Conservation (phyloP, 495 filamentous ascomycete species). For the Annulohypoxylon moriforme region DNA sequence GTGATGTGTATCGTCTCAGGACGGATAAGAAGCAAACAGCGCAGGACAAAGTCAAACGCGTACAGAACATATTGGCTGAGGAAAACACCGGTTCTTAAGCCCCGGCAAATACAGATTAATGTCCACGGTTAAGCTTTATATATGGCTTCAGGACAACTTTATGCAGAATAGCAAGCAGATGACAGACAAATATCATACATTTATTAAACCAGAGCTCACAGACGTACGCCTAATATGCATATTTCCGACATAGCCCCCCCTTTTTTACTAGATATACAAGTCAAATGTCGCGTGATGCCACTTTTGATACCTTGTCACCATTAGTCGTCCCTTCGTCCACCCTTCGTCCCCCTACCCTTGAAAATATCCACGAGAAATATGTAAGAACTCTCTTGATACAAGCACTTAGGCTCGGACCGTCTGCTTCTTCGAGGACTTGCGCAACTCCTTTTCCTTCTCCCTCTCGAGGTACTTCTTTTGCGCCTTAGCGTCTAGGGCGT, state of each 20-base stretch:
- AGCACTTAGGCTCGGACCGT: slow-evolving; percentile 58
- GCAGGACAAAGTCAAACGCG: slow-evolving; percentile 59
- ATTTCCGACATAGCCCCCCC: background rate
- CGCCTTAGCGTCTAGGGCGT: slow-evolving; percentile 87
- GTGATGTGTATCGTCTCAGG: slow-evolving; percentile 33
- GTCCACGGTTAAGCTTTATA: background rate
- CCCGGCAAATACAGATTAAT: background rate
- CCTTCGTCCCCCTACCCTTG: background rate
- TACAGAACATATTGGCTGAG: slow-evolving; percentile 55
- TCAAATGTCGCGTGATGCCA: slow-evolving; percentile 3
- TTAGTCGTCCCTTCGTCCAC: background rate
- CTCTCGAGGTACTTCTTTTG: slow-evolving; percentile 95
- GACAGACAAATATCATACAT: slow-evolving; percentile 3
- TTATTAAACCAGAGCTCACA: slow-evolving; percentile 27
- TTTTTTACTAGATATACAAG: slow-evolving; percentile 24
- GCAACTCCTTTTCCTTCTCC: slow-evolving; percentile 84
- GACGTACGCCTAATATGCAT: slow-evolving; percentile 17
- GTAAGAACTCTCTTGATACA: background rate
- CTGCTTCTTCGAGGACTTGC: slow-evolving; percentile 77
- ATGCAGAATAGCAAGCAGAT: background rate
- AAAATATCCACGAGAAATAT: slow-evolving; percentile 4
- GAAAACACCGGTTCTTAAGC: slow-evolving; percentile 6
- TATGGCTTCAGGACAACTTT: background rate
- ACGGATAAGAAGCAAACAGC: slow-evolving; percentile 63
- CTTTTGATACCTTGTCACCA: slow-evolving; percentile 3